Evolutionary conservation across 495 filamentous ascomycete genomes (phyloP), one percentile per base, ranked within the genome.

Genomic region (Rhypophila decipiens): DNA sequence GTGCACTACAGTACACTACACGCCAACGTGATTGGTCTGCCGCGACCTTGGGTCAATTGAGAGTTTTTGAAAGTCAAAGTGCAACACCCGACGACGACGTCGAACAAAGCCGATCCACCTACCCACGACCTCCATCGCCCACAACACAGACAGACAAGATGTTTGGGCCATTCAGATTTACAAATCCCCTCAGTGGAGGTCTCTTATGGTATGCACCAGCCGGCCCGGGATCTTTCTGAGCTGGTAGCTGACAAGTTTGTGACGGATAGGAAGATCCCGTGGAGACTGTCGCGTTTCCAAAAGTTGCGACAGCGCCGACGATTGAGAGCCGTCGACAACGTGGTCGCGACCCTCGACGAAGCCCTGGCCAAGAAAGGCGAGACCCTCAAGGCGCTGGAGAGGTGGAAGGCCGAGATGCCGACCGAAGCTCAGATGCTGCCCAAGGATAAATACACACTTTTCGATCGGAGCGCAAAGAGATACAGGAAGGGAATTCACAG

Each of bases 401-500:
- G 82, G 54, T 98, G 93, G 93, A 95, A 88, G 69, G 73, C 70
- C 43, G 88, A 95, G 69, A 98, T 98, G 93, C 93, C 93, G 18
- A 86, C 80, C 23, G 93, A 98, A 78, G 79, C 80, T 64, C 89
- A 97, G 75, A 98, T 98, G 93, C 64, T 94, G 63, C 83, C 93
- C 37, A 85, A 81, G 67, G 93, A 98, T 69, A 98, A 98, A 68
- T 98, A 98, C 72, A 95, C 90, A 18, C 83, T 98, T 51, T 98
- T 97, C 71, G 90, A 94, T 68, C 82, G 90, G 55, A 96, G 96
- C 67, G 90, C 85, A 74, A 95, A 87, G 82, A 80, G 74, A 52
- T 98, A 98, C 69, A 76, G 93, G 64, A 98, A 98, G 79, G 84
- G 86, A 15, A 88, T 97, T 60, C 93, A 95, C 68, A 97, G 90